Evolutionary conservation across 2,329 filamentous ascomycete species (phyloP), one percentile per base, ranked within the genome.

Genomic region (Botrytis tulipae): DNA sequence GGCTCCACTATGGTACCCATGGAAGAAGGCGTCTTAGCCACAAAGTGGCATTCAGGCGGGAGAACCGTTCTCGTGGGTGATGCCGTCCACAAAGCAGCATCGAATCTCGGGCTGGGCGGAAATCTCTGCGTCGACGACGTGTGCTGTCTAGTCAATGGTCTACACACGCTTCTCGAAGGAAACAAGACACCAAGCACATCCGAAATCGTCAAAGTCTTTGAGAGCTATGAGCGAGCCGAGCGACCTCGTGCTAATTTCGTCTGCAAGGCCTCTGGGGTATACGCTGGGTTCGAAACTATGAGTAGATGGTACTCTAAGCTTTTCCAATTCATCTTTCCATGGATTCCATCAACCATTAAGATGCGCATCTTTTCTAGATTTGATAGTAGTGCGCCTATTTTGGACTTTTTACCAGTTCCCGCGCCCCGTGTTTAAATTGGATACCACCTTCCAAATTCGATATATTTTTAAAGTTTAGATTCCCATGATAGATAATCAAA

Each of bases 241-340:
- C 65, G 65, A 22, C 65, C 65, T 51, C 65, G 65, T 54, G 65
- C 65, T 37, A 32, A 68, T 68, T 68, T 68, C 65, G 65, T 68
- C 5, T 68, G 46, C 44, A 68, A 68, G 12, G 65, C 65, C 3
- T 68, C 65, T 3, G 44, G 65, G 14, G 46, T 68, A 32, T 68
- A 68, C 46, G 65, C 65, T 51, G 65, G 65, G 25, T 68, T 68
- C 14, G 65, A 68, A 32, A 68, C 65, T 25, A 68, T 68, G 65
- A 68, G 65, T 32, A 68, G 12, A 22, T 68, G 65, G 65, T 68
- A 68, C 65, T 51, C 65, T 37, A 68, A 68, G 32, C 32, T 68
- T 37, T 37, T 68, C 32, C 44, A 29, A 22, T 40, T 68, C 12
- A 54, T 68, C 44, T 68, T 68, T 32, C 65, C 65, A 40, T 68